Base-by-base conservation (phyloP, 2,329 filamentous ascomycete genomes). In the Passalora sequoiae region DNA sequence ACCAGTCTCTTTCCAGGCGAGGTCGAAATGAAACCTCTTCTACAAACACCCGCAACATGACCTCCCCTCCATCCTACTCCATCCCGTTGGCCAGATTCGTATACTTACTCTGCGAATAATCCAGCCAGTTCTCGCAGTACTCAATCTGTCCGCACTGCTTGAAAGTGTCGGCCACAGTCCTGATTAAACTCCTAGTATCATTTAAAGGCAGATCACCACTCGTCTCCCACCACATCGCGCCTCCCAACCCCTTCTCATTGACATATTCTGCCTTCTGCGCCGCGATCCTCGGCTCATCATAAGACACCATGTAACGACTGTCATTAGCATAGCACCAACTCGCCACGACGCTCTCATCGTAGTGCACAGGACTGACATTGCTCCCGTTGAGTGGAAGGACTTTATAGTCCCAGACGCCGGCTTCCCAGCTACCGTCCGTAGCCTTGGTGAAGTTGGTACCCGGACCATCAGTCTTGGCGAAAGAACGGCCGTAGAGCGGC, bases 401-500 rank as follows among this genome's bases (percentile, higher is more conserved):
- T 36, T 57, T 57, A 29, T 57, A 57, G 19, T 57, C 55, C 55
- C 85, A 86, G 1, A 94, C 78, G 1, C 87, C 88, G 2, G 75
- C 70, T 68, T 95, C 89, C 84, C 85, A 95, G 41, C 76, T 84
- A 0, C 89, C 89, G 38, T 80, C 73, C 2, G 87, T 88, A 7
- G 85, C 72, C 4, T 86, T 86, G 25, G 65, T 75, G 66, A 77
- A 95, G 0, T 77, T 68, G 16, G 71, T 66, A 0, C 89, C 91
- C 0, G 79, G 75, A 0, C 89, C 89, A 15, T 82, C 74, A 0
- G 91, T 96, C 50, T 80, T 78, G 53, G 80, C 73, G 62, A 95
- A 96, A 0, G 86, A 78, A 22, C 89, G 84, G 1, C 89, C 91
- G 61, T 96, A 96, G 9, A 96, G 70, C 2, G 91, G 89, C 84